Percentiles rank a stretch among this genome's conserved stretches.
Evolutionary conservation across 108 stramenopile species (phyloP).

Genomic region (Thalassiosira profunda): DNA sequence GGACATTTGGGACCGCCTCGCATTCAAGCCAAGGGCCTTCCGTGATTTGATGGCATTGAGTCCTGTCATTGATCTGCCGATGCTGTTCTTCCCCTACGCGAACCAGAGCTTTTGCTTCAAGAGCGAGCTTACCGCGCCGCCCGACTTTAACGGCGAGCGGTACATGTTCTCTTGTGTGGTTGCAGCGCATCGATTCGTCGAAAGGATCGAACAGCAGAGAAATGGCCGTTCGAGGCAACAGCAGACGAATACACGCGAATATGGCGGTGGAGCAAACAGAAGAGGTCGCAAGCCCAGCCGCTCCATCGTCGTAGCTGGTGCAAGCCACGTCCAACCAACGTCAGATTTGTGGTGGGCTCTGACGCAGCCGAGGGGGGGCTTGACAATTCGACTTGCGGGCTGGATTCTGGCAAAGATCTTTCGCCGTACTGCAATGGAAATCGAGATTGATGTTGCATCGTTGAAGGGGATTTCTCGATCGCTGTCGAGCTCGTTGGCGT

Average conservation of each 20-base stretch:
- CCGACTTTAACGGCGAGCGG: slow-evolving; percentile 72
- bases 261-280: not conserved
- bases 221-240: not conserved
- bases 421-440: slow-evolving; percentile 45
- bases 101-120: slow-evolving; percentile 73
- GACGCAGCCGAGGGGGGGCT: slow-evolving; percentile 73
- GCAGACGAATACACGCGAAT: slow-evolving; percentile 4
- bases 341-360: slow-evolving; percentile 81
- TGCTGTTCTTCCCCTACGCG: slow-evolving; percentile 89
- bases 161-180: slow-evolving; percentile 81
- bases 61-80: slow-evolving; percentile 76
- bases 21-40: slow-evolving; percentile 9
- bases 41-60: slow-evolving; percentile 43
- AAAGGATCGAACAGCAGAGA: slow-evolving; percentile 20
- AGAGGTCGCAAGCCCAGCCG: slow-evolving; percentile 8
- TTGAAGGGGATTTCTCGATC: slow-evolving; percentile 43
- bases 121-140: slow-evolving; percentile 66
- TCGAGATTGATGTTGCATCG: slow-evolving; percentile 76
- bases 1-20: slow-evolving; percentile 24
- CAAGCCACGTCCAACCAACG: slow-evolving; percentile 20
- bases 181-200: slow-evolving; percentile 75
- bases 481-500: slow-evolving; percentile 6
- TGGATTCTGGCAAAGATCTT: slow-evolving; percentile 69
- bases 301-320: slow-evolving; percentile 63
- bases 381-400: slow-evolving; percentile 62